Conservation (phyloP, 352 stramenopile genomes). For the Thalassiosira livingstoniorum region DNA sequence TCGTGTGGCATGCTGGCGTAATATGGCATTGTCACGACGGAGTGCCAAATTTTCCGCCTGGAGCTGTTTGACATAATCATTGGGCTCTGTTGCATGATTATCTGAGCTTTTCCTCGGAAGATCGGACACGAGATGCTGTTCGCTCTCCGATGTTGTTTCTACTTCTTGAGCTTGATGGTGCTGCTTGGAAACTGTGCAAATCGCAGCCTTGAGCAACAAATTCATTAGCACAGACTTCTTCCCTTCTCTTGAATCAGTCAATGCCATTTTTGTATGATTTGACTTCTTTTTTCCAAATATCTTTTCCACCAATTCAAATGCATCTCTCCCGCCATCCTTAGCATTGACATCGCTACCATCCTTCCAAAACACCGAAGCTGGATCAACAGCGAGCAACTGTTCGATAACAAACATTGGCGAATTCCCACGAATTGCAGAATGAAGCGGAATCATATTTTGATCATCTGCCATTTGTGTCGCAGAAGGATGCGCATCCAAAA, state of each 20-base stretch:
- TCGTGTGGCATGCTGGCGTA: constrained; percentile 7
- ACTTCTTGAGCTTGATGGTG: no score
- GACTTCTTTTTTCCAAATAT: constrained; percentile 9
- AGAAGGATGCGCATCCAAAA: constrained; percentile 73
- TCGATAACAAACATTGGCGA: constrained; percentile 66
- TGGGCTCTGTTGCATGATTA: no score
- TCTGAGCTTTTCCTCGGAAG: no score
- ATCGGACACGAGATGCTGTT: no score
- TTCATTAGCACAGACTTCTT: constrained; percentile 9
- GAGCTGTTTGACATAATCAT: no score
- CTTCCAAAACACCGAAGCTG: constrained; percentile 60
- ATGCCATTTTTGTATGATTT: no score
- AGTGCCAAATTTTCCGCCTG: constrained; percentile 36
- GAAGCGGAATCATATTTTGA: constrained; percentile 82
- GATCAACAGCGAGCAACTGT: constrained; percentile 64
- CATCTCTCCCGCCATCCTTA: constrained; percentile 66
- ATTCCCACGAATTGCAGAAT: constrained; percentile 79
- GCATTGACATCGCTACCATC: no score
- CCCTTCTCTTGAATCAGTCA: no score
- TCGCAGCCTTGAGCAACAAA: constrained; percentile 9
- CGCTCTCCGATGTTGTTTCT: no score
- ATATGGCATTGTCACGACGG: constrained; percentile 34
- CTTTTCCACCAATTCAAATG: no score
- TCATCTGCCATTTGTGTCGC: constrained; percentile 75
- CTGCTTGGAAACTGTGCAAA: no score